Evolutionary conservation across 345 rosid genomes (phyloP).

Genomic region (Firmiana major): DNA sequence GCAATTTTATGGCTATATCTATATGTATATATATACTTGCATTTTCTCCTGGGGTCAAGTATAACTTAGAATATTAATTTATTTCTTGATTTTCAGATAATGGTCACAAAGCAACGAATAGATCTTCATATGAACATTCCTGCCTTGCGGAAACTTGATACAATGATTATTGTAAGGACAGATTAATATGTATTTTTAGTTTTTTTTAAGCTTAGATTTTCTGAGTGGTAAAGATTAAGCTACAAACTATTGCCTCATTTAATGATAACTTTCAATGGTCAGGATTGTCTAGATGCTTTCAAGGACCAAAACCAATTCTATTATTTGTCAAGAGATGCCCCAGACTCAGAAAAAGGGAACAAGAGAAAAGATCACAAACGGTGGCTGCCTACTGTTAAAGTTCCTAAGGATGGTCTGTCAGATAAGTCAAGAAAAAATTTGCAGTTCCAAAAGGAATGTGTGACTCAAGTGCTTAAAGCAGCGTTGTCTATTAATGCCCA

Average conservation of each 20-base stretch:
- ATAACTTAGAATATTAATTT: neutral
- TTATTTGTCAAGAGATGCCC: conserved; percentile 67
- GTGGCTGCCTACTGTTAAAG: conserved; percentile 86
- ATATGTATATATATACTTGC: neutral
- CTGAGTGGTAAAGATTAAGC: neutral
- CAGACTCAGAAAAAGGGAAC: conserved; percentile 51
- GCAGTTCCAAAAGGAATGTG: conserved; percentile 81
- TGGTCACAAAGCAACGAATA: conserved; percentile 71
- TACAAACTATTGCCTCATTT: neutral
- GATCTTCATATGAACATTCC: conserved; percentile 95
- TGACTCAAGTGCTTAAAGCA: conserved; percentile 91
- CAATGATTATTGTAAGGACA: conserved; percentile 81
- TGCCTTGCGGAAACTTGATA: conserved; percentile 86
- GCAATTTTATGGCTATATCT: neutral
- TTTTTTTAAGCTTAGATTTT: neutral
- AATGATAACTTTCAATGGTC: neutral
- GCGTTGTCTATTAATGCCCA: conserved; percentile 97
- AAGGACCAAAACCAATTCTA: conserved; percentile 72
- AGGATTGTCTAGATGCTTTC: conserved; percentile 86
- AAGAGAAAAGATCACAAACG: conserved; percentile 77
- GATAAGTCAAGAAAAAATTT: conserved; percentile 61
- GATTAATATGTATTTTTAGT: neutral
- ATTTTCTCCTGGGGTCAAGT: neutral
- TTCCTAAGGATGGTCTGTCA: conserved; percentile 74
- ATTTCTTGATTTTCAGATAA: conserved; percentile 43